A percentile compares a stretch with the other conserved stretches of the same genome.
These are phyloP conservation scores for Croton setiger DNA, from an alignment of 441 rosid genomes.

Conservation along the genomic window DNA sequence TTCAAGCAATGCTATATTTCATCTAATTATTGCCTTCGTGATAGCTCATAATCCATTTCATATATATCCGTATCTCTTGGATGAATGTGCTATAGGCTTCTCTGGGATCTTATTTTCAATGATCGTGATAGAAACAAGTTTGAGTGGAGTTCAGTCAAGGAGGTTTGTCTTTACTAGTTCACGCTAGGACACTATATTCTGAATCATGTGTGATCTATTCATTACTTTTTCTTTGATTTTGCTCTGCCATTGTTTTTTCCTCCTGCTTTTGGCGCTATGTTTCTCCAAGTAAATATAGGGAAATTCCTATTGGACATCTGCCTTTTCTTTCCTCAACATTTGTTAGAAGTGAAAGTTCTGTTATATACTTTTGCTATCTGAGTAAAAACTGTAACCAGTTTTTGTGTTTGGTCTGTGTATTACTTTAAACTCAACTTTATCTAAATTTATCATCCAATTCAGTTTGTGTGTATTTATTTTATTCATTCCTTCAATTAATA, in stretches of 20 bases:
- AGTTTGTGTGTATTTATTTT: too few relatives aligned
- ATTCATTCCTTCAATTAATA: too few relatives aligned
- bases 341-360: neutral
- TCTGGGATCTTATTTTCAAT: conserved; percentile 87
- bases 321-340: conserved; percentile 2
- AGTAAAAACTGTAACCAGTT: neutral
- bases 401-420: neutral
- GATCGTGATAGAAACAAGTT: conserved; percentile 90
- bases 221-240: conserved; percentile 4
- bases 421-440: too few relatives aligned
- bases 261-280: too few relatives aligned
- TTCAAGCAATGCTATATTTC: conserved; percentile 73
- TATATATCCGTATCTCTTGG: conserved; percentile 39
- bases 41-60: conserved; percentile 60
- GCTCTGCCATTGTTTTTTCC: neutral
- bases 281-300: neutral
- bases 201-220: conserved; percentile 7
- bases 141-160: conserved; percentile 83
- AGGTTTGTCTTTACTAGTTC: conserved; percentile 49
- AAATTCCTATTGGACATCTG: too few relatives aligned
- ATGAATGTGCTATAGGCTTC: conserved; percentile 88
- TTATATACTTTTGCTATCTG: neutral
- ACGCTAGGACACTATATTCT: neutral
- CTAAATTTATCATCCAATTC: neutral
- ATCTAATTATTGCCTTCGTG: conserved; percentile 69